A percentile compares a stretch with the other conserved stretches of the same genome.
Conservation (phyloP, 257 asterid genomes). For the Penstemon barbatus region DNA sequence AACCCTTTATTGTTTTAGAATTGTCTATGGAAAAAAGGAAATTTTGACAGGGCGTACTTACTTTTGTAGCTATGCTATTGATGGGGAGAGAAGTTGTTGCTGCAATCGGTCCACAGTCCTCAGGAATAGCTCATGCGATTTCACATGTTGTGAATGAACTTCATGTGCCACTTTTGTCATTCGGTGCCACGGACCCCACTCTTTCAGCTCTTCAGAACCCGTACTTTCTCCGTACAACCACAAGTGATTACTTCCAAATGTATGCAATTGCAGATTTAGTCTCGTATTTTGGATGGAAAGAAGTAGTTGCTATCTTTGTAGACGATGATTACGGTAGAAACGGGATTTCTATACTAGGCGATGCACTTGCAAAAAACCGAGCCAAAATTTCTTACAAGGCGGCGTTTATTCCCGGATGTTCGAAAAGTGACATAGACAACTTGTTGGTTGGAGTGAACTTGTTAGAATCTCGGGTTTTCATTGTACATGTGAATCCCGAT, state of each 20-base stretch:
- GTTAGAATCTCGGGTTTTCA: too few relatives aligned
- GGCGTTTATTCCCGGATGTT: constrained; percentile 52
- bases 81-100: constrained; percentile 51
- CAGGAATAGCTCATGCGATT: constrained; percentile 69
- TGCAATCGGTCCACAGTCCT: constrained; percentile 72
- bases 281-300: constrained; percentile 59
- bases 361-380: constrained; percentile 56
- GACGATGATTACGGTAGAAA: constrained; percentile 71
- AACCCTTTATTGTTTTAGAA: neutral
- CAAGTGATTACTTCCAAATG: constrained; percentile 64
- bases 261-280: constrained; percentile 61
- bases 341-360: constrained; percentile 57
- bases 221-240: constrained; percentile 52
- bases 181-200: constrained; percentile 70
- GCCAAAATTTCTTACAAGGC: constrained; percentile 71
- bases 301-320: constrained; percentile 58
- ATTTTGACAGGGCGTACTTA: constrained; percentile 35
- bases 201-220: constrained; percentile 71
- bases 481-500: too few relatives aligned
- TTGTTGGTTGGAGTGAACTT: constrained; percentile 13
- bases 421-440: constrained; percentile 41
- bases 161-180: constrained; percentile 65
- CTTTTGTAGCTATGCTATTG: constrained; percentile 65
- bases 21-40: constrained; percentile 3
- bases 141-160: constrained; percentile 61